Evolutionary conservation across 345 rosid species (phyloP).

Genomic region (Tarenaya hassleriana): DNA sequence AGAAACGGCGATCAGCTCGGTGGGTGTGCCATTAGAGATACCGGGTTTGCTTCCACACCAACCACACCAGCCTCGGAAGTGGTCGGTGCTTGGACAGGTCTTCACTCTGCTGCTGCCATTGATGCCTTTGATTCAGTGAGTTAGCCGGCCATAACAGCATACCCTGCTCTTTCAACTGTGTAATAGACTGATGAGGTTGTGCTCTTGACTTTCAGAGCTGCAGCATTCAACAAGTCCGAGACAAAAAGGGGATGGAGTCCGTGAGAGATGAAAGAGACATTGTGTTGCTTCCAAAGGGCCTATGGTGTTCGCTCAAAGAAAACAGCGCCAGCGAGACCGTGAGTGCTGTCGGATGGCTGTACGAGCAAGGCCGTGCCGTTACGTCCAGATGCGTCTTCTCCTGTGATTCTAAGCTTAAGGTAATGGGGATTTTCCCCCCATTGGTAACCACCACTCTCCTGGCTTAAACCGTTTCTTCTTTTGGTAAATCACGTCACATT

Average conservation of each 20-base stretch:
- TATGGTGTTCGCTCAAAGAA: constrained; percentile 64
- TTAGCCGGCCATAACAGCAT: no score
- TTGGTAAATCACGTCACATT: constrained; percentile 13
- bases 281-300: constrained; percentile 61
- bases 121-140: constrained; percentile 28
- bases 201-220: constrained; percentile 30
- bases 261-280: constrained; percentile 48
- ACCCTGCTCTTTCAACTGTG: background rate
- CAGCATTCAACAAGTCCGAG: constrained; percentile 39
- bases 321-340: constrained; percentile 35
- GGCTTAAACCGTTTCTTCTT: background rate
- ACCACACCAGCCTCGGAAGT: constrained; percentile 47
- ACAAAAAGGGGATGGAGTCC: constrained; percentile 32
- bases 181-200: background rate
- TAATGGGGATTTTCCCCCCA: constrained; percentile 18
- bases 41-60: constrained; percentile 76
- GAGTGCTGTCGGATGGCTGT: constrained; percentile 71
- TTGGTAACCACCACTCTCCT: constrained; percentile 7
- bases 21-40: constrained; percentile 74
- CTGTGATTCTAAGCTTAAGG: constrained; percentile 47
- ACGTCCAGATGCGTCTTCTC: constrained; percentile 67
- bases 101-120: constrained; percentile 40
- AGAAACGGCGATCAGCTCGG: constrained; percentile 84
- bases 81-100: constrained; percentile 55
- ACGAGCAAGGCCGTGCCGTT: constrained; percentile 42